A percentile compares a stretch with the other conserved stretches of the same genome.
phyloP scores from a whole-genome alignment of 2,329 filamentous ascomycete genomes.

The Cercospora beticola region DNA sequence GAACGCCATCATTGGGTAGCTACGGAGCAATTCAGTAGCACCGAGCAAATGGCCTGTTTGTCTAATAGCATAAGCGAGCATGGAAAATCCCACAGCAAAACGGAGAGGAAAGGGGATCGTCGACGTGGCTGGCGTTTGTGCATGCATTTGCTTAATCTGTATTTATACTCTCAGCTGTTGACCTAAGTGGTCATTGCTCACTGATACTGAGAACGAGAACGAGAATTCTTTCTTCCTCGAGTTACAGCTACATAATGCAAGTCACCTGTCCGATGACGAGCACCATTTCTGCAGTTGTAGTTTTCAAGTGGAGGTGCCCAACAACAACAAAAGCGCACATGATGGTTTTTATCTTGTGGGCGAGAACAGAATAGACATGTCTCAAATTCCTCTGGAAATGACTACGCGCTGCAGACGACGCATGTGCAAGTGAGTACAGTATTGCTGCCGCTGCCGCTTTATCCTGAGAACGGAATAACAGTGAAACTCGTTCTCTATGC shows the following conservation, averaged over 20 bases:
- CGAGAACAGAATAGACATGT: too few species aligned
- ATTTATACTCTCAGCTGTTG: not conserved
- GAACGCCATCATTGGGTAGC: conserved; percentile 9
- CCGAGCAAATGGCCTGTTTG: not conserved
- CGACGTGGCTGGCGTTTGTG: not conserved
- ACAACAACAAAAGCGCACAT: too few species aligned
- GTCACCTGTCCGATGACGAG: not conserved
- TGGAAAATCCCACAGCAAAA: not conserved
- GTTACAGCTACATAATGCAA: too few species aligned
- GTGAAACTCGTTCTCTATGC: not conserved
- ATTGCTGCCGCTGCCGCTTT: too few species aligned
- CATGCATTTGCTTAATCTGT: not conserved
- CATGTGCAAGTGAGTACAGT: not conserved
- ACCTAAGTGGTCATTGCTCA: not conserved
- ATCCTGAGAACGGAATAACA: not conserved
- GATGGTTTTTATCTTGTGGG: too few species aligned
- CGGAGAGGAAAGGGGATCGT: not conserved
- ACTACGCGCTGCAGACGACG: too few species aligned
- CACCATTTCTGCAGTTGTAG: too few species aligned
- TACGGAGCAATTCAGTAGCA: not conserved
- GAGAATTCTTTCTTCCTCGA: too few species aligned
- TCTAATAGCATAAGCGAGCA: not conserved
- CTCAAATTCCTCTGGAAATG: too few species aligned
- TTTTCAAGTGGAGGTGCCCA: too few species aligned
- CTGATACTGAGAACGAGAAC: not conserved